Evolutionary conservation across 2,329 filamentous ascomycete species (phyloP), one percentile per base, ranked within the genome.

Genomic region (Exophiala oligosperma): DNA sequence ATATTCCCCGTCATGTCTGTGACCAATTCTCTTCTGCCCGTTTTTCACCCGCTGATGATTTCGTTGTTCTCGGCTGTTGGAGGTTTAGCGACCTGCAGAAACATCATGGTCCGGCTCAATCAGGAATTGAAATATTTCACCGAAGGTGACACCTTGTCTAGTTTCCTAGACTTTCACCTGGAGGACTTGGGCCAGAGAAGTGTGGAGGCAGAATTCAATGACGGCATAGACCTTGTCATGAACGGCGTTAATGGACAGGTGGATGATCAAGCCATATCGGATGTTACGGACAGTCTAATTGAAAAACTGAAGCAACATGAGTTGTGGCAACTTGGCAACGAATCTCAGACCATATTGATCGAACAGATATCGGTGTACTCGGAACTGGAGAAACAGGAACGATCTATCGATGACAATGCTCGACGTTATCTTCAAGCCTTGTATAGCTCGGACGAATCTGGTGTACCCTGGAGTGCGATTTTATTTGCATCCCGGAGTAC

Each of bases 41-140:
- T 95, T 1, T 99, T 96, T 67, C 93, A 99, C 68, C 94, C 94
- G 0, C 91, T 96, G 68, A 90, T 96, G 58, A 75, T 26, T 89
- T 90, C 52, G 90, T 97, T 71, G 93, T 90, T 67, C 91, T 96
- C 38, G 78, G 96, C 26, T 83, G 87, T 54, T 21, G 93, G 92
- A 0, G 96, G 96, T 70, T 81, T 82, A 35, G 71, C 74, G 2
- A 73, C 91, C 4, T 91, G 94, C 1, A 87, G 91, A 64, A 80
- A 80, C 8, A 85, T 96, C 8, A 73, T 97, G 28, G 77, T 89
- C 52, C 84, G 84, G 4, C 77, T 99, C 23, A 82, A 92, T 67
- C 84, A 86, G 66, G 88, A 84, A 12, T 76, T 99, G 51, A 96
- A 92, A 68, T 96, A 90, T 65, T 90, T 89, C 72, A 85, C 88